These are phyloP conservation scores for Candida coleopterorum DNA, from an alignment of 805 yeast genomes.

Conservation along the genomic window DNA sequence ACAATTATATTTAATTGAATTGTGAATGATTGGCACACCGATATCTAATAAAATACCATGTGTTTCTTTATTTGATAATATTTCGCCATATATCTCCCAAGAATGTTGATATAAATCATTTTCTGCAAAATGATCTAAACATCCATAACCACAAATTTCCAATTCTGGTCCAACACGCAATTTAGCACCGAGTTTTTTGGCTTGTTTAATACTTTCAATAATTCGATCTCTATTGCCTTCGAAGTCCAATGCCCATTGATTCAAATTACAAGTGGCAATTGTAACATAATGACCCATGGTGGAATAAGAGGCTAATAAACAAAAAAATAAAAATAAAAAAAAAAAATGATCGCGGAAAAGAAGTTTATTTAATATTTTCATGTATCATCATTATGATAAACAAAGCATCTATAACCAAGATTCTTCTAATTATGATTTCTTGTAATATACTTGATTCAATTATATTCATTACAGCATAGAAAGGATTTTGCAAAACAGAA, in stretches of 20 bases:
- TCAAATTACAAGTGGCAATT: constrained; percentile 87
- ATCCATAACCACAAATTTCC: constrained; percentile 92
- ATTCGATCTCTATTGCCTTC: constrained; percentile 96
- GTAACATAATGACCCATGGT: constrained; percentile 84
- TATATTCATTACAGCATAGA: too few species aligned
- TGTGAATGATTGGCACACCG: constrained; percentile 92
- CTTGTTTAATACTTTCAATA: constrained; percentile 68
- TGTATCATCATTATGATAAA: too few species aligned
- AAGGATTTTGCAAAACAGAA: too few species aligned
- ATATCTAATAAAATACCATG: constrained; percentile 79
- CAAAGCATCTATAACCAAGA: too few species aligned
- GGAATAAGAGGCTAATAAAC: not conserved
- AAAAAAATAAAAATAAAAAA: not conserved
- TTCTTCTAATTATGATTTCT: too few species aligned
- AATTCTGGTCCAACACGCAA: constrained; percentile 96
- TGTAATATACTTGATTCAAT: too few species aligned
- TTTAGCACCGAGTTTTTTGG: constrained; percentile 71
- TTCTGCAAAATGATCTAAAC: constrained; percentile 90
- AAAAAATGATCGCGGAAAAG: not conserved
- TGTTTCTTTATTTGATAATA: constrained; percentile 62
- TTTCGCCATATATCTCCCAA: constrained; percentile 90
- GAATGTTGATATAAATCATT: constrained; percentile 83
- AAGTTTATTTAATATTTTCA: too few species aligned
- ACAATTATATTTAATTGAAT: constrained; percentile 86
- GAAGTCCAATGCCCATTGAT: constrained; percentile 98